Evolutionary conservation across 306 rosid genomes (phyloP), one percentile per base, ranked within the genome.

Genomic region (Vigna reflexopilosa): DNA sequence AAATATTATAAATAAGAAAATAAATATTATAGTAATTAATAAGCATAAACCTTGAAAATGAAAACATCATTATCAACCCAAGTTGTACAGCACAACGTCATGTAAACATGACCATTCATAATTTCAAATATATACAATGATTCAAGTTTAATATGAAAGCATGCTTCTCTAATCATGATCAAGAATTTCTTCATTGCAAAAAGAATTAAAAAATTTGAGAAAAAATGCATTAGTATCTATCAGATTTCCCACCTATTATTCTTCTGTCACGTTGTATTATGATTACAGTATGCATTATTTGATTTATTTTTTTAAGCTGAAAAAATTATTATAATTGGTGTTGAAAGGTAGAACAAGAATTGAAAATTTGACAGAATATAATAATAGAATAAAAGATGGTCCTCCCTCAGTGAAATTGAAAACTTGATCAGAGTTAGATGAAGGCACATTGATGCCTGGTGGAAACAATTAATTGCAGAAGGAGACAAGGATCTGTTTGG

Each of bases 401-500:
- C 67, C 74, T 42, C 42, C 28, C 42, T 34, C 10, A 34, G 52
- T 13, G 63, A n/a, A n/a, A 48, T 65, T 62, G 6, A 61, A 71
- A 22, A 58, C 11, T 47, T 49, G 13, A 34, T 7, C 26, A 28
- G 12, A n/a, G 61, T 51, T 77, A 32, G 51, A 67, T 77, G 2
- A 54, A 30, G 42, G 10, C 26, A 56, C 74, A 54, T 44, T 72
- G 79, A 70, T 42, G 82, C 38, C 47, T 30, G 50, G 55, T 63
- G 78, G 24, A 51, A 54, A 70, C 28, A 54, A 54, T 71, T 63
- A 72, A 72, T 72, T 70, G 49, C 56, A 45, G 9, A 1, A 26
- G 73, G 58, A 71, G 75, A 54, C 79, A 72, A 42, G 30, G 61
- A 65, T 80, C 22, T 15, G 61, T 65, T 44, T 55, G 16, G 14